These are phyloP conservation scores for Rhizopogon vulgaris DNA, from an alignment of 768 basidiomycete genomes.

Conservation along the genomic window DNA sequence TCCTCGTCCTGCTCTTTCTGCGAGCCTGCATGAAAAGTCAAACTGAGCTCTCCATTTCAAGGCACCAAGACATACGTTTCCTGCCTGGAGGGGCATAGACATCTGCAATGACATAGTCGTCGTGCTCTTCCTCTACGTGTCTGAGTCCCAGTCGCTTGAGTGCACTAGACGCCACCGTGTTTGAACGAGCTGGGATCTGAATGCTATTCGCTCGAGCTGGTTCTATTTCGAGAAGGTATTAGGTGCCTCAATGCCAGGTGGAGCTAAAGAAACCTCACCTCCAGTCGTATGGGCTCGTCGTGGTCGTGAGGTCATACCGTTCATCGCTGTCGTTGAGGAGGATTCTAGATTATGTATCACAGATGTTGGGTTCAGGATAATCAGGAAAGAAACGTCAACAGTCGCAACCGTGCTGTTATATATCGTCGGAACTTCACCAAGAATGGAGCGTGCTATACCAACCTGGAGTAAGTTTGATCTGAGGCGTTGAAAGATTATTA, in stretches of 20 bases:
- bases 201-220: not conserved
- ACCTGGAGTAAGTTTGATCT: not conserved
- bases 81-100: constrained; percentile 5
- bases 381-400: not conserved
- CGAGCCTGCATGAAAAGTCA: constrained; percentile 24
- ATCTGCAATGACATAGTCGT: constrained; percentile 9
- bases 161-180: constrained; percentile 14
- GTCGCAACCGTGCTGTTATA: not conserved
- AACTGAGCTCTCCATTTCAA: not conserved
- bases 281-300: not conserved
- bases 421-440: no score
- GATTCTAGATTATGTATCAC: not conserved
- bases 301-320: not conserved
- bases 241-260: not conserved
- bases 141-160: constrained; percentile 19
- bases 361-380: not conserved
- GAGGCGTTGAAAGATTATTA: not conserved
- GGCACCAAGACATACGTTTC: constrained; percentile 12
- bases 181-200: not conserved
- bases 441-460: not conserved
- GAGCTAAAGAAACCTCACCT: not conserved
- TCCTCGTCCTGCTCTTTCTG: constrained; percentile 44
- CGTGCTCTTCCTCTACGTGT: constrained; percentile 5
- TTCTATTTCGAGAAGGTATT: not conserved
- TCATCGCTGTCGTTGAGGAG: not conserved